phyloP scores from a whole-genome alignment of 768 basidiomycete species.

The Mycena filopes region DNA sequence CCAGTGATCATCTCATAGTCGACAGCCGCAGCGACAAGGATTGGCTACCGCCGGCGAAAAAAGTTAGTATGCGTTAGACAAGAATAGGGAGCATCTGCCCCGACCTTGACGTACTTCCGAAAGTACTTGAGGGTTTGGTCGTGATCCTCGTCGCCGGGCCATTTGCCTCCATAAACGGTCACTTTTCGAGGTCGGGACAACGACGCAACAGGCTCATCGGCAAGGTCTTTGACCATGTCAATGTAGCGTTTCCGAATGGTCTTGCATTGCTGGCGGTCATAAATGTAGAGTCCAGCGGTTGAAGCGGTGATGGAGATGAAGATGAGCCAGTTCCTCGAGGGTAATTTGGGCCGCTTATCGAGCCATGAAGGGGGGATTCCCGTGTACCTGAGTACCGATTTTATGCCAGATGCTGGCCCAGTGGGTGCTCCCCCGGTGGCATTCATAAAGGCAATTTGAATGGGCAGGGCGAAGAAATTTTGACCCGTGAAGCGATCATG shows the following conservation, averaged over 20 bases:
- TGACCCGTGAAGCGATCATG: not conserved
- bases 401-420: constrained; percentile 60
- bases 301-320: constrained; percentile 84
- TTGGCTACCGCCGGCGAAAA: constrained; percentile 76
- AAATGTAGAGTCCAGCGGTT: constrained; percentile 77
- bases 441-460: constrained; percentile 23
- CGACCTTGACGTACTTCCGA: constrained; percentile 96
- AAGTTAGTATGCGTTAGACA: constrained; percentile 20
- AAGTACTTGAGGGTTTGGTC: constrained; percentile 89
- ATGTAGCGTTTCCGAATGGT: constrained; percentile 81
- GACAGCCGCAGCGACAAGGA: constrained; percentile 92
- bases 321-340: constrained; percentile 94
- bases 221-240: constrained; percentile 81
- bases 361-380: constrained; percentile 82
- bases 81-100: constrained; percentile 38
- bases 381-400: constrained; percentile 72
- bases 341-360: constrained; percentile 84
- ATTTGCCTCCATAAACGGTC: constrained; percentile 87
- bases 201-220: constrained; percentile 71
- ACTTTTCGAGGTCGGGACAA: constrained; percentile 81
- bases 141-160: constrained; percentile 95
- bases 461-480: not conserved
- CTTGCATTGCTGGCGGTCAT: constrained; percentile 88
- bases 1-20: constrained; percentile 90
- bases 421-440: constrained; percentile 7